Base-by-base conservation (phyloP, 1,284 basidiomycete species). In the Papiliotrema nemorosa region DNA sequence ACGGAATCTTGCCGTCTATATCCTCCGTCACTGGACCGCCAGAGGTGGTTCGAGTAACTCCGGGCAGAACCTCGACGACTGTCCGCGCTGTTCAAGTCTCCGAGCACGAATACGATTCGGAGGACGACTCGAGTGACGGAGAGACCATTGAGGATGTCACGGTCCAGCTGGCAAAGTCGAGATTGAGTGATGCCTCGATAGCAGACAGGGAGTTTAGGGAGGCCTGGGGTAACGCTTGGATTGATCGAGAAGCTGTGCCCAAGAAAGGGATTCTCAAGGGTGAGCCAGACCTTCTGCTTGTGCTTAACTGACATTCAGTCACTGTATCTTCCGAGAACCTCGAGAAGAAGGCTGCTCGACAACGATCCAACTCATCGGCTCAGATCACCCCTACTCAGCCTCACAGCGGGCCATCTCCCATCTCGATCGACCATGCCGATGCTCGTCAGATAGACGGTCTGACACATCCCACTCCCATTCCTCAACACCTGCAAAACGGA, bases 231-330 rank as follows among this genome's bases (percentile, higher is more conserved):
- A 52, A 82, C 82, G 57, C 78, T 81, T 63, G 87, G 80, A 72
- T 74, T 81, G 46, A 89, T 85, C 76, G 78, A 76, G 73, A 79
- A 77, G 57, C 80, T 77, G 67, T 75, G 60, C 90, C 93, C 6
- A 78, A 83, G 39, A 88, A 82, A 73, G 87, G 92, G 33, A 97
- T 97, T 59, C 76, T 97, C 58, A 97, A 96, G 80, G 78, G 91
- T 91, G 66, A 66, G 85, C 3, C 10, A 1, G 14, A 12, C 18
- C 13, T 26, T 33, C 12, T 18, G 27, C 3, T 12, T 13, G 10
- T 3, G 31, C 12, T 7, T n/a, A 22, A 21, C 36, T 21, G 25
- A 49, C 66, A 74, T 52, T 71, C 57, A 49, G 54, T 42, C 55
- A 55, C 49, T 2, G 78, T 72, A 29, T 87, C 79, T 62, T 72